These are phyloP conservation scores for Neurospora sp. DNA, from an alignment of 495 filamentous ascomycete genomes.

Conservation along the genomic window DNA sequence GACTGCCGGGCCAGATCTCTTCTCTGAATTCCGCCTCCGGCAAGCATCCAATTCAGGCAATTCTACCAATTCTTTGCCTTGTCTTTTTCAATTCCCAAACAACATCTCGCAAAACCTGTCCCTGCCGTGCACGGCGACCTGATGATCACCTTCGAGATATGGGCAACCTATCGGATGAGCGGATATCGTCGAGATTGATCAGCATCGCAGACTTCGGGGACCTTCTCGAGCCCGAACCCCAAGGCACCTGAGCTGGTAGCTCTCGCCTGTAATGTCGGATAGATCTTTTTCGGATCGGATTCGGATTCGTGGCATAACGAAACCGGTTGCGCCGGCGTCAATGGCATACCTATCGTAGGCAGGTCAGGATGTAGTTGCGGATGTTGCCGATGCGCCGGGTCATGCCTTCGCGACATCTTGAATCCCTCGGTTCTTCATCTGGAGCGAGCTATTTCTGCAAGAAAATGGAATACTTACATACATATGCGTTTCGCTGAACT, in stretches of 20 bases:
- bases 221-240: not conserved
- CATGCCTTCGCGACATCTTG: not conserved
- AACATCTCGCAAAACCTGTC: not conserved
- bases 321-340: conserved; percentile 35
- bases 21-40: too few species aligned
- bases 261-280: conserved; percentile 20
- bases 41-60: too few species aligned
- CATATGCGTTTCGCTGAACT: not conserved
- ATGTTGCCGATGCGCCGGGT: conserved; percentile 36
- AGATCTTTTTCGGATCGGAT: conserved; percentile 22
- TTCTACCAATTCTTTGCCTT: too few species aligned
- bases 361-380: conserved; percentile 42
- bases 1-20: too few species aligned
- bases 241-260: conserved; percentile 2
- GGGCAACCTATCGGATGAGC: too few species aligned
- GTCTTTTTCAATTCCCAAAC: not conserved
- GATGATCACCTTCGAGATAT: too few species aligned
- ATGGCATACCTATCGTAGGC: conserved; percentile 40
- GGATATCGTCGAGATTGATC: not conserved
- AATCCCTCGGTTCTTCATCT: not conserved
- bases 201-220: not conserved
- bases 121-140: too few species aligned
- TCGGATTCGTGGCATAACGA: conserved; percentile 36
- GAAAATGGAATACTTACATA: not conserved
- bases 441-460: not conserved